Percentiles rank a stretch among this genome's conserved stretches.
phyloP scores from a whole-genome alignment of 1,139 yeast genomes.

The Yamadazyma triangularis region DNA sequence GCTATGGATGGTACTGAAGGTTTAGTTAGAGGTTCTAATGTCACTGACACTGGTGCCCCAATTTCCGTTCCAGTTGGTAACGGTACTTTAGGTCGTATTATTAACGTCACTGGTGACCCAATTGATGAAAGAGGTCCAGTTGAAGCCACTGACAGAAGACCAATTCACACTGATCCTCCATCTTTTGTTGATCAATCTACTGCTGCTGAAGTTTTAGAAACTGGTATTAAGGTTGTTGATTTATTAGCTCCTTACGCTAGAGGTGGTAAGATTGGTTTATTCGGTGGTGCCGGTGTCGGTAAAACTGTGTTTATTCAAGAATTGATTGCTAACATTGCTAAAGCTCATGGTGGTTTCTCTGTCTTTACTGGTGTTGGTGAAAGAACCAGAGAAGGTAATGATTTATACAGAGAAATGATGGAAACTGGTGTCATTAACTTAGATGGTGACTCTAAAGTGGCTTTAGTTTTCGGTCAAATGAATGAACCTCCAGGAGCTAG shows the following conservation, averaged over 20 bases:
- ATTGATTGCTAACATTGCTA: slow-evolving; percentile 98
- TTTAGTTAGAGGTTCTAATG: slow-evolving; percentile 95
- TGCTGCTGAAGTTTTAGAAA: slow-evolving; percentile 95
- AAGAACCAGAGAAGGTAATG: slow-evolving; percentile 99
- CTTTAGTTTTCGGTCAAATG: slow-evolving; percentile 99
- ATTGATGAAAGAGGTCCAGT: slow-evolving; percentile 99
- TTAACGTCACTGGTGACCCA: slow-evolving; percentile 99
- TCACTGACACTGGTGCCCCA: slow-evolving; percentile 95
- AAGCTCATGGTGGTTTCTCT: slow-evolving; percentile 99
- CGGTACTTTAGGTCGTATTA: slow-evolving; percentile 97
- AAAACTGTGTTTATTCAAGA: slow-evolving; percentile 99
- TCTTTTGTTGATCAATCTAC: slow-evolving; percentile 95
- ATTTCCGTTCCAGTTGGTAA: slow-evolving; percentile 99
- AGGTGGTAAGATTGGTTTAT: slow-evolving; percentile 99
- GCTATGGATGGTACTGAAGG: slow-evolving; percentile 99
- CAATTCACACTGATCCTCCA: slow-evolving; percentile 99
- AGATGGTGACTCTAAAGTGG: slow-evolving; percentile 99
- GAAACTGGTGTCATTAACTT: slow-evolving; percentile 99
- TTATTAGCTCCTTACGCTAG: slow-evolving; percentile 99
- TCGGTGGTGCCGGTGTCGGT: slow-evolving; percentile 99
- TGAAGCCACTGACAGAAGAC: slow-evolving; percentile 86
- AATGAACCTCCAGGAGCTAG: slow-evolving; percentile 99
- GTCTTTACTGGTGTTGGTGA: slow-evolving; percentile 99
- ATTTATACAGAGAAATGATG: slow-evolving; percentile 99
- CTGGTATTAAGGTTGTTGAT: slow-evolving; percentile 99